phyloP scores from a whole-genome alignment of 2,329 filamentous ascomycete species.

The Aureobasidium sp. region DNA sequence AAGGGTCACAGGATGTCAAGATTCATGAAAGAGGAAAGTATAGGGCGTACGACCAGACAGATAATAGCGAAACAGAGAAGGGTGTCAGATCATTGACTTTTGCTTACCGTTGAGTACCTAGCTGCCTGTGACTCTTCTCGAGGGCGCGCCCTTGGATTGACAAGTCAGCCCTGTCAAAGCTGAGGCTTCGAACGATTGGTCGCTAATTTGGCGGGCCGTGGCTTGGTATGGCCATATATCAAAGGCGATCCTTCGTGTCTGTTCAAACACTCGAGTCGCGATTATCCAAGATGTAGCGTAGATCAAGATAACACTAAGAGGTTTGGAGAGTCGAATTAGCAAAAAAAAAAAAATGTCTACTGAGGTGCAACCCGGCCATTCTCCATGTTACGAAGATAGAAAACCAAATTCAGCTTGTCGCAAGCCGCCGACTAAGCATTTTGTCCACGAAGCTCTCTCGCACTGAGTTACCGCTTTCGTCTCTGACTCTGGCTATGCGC shows the following conservation, averaged over 20 bases:
- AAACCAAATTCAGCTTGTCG: not conserved
- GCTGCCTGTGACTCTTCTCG: not conserved
- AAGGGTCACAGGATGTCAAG: not conserved
- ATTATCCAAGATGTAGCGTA: not conserved
- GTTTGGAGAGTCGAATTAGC: not conserved
- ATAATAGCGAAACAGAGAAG: not conserved
- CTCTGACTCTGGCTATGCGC: not conserved
- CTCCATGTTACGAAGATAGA: too few relatives aligned
- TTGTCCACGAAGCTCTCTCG: not conserved
- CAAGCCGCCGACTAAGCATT: not conserved
- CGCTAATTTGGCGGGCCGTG: not conserved
- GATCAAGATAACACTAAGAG: not conserved
- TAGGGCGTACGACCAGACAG: constrained; percentile 1
- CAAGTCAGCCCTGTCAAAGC: not conserved
- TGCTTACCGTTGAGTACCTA: constrained; percentile 9
- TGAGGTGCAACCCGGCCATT: too few relatives aligned
- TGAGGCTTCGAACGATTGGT: not conserved
- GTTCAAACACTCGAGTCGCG: too few relatives aligned
- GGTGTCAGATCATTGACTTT: constrained; percentile 6
- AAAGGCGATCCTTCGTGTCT: not conserved
- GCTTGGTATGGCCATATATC: constrained; percentile 1
- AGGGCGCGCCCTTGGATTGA: constrained; percentile 9
- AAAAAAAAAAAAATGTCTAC: too few relatives aligned
- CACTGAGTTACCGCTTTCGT: not conserved
- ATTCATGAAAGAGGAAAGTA: not conserved